Evolutionary conservation across 2,329 filamentous ascomycete species (phyloP).

Genomic region (Albophoma yamanashiensis): DNA sequence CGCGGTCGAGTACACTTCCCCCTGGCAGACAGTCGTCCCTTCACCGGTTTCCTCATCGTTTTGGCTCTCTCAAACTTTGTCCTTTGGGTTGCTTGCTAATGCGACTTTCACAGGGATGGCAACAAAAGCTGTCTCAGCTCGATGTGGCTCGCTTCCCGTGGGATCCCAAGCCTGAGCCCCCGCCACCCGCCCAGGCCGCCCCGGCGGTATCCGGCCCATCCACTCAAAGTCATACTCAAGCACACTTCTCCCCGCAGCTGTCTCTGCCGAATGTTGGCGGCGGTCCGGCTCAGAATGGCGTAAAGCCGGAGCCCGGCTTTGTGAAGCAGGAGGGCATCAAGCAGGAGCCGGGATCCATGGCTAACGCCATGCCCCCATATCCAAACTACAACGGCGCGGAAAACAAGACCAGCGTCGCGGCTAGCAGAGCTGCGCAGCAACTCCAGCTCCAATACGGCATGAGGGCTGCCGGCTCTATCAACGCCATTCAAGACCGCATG

Average conservation of each 20-base stretch:
- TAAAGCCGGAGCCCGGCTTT: constrained; percentile 31
- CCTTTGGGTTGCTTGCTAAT: constrained; percentile 8
- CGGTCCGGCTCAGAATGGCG: constrained; percentile 20
- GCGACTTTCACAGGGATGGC: constrained; percentile 62
- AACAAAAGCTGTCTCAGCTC: constrained; percentile 76
- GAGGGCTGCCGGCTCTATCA: constrained; percentile 56
- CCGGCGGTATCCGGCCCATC: constrained; percentile 9
- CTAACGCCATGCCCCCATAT: constrained; percentile 20
- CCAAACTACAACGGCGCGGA: constrained; percentile 21
- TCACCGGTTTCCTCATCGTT: background rate
- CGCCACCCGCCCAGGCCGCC: constrained; percentile 23
- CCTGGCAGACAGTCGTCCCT: background rate
- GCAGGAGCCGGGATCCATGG: constrained; percentile 29
- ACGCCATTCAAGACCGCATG: constrained; percentile 42
- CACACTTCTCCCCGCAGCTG: constrained; percentile 20
- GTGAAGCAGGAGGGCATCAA: constrained; percentile 39
- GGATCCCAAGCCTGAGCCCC: constrained; percentile 75
- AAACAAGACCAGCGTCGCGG: constrained; percentile 30
- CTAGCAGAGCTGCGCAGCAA: constrained; percentile 44
- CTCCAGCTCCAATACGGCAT: constrained; percentile 50
- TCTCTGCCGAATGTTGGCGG: constrained; percentile 18
- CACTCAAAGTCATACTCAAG: constrained; percentile 16
- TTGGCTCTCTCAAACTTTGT: background rate
- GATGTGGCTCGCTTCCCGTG: constrained; percentile 86
- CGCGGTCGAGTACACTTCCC: background rate